Percentiles rank a stretch among this genome's conserved stretches.
phyloP scores from a whole-genome alignment of 495 filamentous ascomycete genomes.

The Trypethelium eluteriae region DNA sequence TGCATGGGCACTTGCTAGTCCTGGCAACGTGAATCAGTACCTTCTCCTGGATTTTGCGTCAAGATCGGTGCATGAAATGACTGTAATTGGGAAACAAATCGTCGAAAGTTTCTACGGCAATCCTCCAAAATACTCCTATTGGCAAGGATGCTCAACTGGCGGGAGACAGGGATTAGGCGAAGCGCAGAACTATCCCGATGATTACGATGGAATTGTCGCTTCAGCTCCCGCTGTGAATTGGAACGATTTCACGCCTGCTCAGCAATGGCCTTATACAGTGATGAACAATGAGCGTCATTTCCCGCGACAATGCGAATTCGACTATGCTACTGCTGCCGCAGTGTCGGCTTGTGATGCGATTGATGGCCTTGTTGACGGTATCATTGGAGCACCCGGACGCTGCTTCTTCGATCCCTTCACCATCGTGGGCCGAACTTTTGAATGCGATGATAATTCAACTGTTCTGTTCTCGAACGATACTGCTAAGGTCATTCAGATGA shows the following conservation, averaged over 20 bases:
- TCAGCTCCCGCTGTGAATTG: conserved; percentile 33
- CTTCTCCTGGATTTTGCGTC: conserved; percentile 31
- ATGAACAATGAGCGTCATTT: conserved; percentile 25
- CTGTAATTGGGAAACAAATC: conserved; percentile 26
- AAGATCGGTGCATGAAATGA: conserved; percentile 20
- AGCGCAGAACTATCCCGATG: conserved; percentile 26
- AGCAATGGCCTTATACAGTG: conserved; percentile 30
- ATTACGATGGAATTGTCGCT: conserved; percentile 29
- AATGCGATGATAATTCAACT: conserved; percentile 17
- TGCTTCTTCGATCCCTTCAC: conserved; percentile 36
- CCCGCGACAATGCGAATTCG: conserved; percentile 25
- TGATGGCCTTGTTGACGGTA: conserved; percentile 38
- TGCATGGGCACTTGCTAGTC: conserved; percentile 27
- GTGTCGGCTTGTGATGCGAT: conserved; percentile 36
- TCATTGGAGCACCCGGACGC: conserved; percentile 33
- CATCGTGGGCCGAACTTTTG: conserved; percentile 31
- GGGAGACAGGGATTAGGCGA: conserved; percentile 27
- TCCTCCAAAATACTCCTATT: conserved; percentile 26
- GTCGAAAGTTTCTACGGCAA: conserved; percentile 24
- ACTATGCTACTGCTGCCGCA: conserved; percentile 26
- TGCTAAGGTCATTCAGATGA: conserved; percentile 22
- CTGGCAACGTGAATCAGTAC: conserved; percentile 29
- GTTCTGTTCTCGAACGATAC: conserved; percentile 17
- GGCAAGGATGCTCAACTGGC: conserved; percentile 29
- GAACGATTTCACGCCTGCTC: conserved; percentile 23